Percentiles rank a stretch among this genome's conserved stretches.
phyloP scores from a whole-genome alignment of 352 stramenopile genomes.

The Phytophthora kernoviae region DNA sequence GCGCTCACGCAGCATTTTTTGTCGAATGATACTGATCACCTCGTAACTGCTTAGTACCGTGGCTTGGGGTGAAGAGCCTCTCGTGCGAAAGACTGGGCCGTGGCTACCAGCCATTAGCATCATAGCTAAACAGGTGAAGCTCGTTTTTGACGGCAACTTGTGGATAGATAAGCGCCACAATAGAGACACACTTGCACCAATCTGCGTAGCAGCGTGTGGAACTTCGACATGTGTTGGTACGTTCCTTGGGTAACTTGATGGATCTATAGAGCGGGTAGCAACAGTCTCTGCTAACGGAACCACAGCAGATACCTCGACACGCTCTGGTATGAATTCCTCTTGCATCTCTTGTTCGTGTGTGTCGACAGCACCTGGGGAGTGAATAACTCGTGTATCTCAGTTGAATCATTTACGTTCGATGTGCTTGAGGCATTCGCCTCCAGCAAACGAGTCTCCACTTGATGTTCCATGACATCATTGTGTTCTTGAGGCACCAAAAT shows the following conservation, averaged over 20 bases:
- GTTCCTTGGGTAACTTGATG: neutral
- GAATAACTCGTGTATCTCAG: neutral
- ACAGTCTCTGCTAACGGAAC: neutral
- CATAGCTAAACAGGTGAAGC: constrained; percentile 52
- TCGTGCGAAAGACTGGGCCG: constrained; percentile 20
- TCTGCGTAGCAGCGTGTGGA: neutral
- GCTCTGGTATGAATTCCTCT: neutral
- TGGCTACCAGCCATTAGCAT: constrained; percentile 35
- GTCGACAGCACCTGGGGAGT: neutral
- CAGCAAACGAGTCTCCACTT: neutral
- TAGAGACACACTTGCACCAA: neutral
- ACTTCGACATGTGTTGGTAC: neutral
- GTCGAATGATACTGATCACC: constrained; percentile 11
- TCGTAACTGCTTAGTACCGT: constrained; percentile 6
- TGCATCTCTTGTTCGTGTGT: neutral
- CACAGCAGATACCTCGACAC: neutral
- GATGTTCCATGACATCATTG: too few species aligned
- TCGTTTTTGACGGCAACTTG: constrained; percentile 10
- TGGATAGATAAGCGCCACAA: neutral
- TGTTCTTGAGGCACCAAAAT: too few species aligned
- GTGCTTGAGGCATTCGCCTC: neutral
- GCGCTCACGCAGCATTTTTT: constrained; percentile 9
- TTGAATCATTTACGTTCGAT: neutral
- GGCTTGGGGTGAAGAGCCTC: constrained; percentile 1
- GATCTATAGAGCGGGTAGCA: neutral